Evolutionary conservation across 352 stramenopile genomes (phyloP).

Genomic region (Phytophthora melonis): DNA sequence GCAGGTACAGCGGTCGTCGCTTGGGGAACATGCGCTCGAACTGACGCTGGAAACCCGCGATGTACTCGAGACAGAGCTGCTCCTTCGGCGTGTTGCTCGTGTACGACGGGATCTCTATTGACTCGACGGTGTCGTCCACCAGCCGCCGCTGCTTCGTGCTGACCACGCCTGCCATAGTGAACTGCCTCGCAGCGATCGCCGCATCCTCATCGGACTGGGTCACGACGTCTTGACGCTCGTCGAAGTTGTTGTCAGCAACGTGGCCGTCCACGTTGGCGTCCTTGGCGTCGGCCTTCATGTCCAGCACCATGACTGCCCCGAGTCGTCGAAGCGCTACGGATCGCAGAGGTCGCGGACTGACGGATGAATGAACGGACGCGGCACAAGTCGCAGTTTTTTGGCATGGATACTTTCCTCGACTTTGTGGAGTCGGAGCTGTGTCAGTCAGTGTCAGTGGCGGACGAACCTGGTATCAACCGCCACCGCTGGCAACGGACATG

Average conservation of each 20-base stretch:
- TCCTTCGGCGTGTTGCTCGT: conserved; percentile 89
- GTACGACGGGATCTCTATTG: conserved; percentile 46
- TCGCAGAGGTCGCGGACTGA: conserved; percentile 4
- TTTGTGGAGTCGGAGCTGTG: neutral
- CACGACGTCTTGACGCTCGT: conserved; percentile 62
- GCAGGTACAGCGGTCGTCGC: conserved; percentile 85
- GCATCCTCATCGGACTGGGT: conserved; percentile 64
- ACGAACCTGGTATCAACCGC: neutral
- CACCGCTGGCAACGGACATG: too few species aligned
- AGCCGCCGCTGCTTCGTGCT: conserved; percentile 85
- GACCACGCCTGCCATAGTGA: conserved; percentile 79
- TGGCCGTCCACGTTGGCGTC: conserved; percentile 11
- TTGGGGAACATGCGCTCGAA: conserved; percentile 91
- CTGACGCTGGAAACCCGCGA: conserved; percentile 91
- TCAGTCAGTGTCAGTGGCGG: neutral
- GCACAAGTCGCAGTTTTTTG: neutral
- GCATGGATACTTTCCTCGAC: neutral
- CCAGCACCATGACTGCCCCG: conserved; percentile 40
- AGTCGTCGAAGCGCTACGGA: neutral
- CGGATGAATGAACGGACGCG: conserved; percentile 6
- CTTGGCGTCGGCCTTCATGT: conserved; percentile 68
- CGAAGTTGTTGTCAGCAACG: conserved; percentile 38
- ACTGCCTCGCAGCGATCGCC: conserved; percentile 67
- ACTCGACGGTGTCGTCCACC: conserved; percentile 61
- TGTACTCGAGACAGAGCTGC: conserved; percentile 94